Base-by-base conservation (phyloP, 192 early-diverging fungal species). In the Chytriomyces confervae region DNA sequence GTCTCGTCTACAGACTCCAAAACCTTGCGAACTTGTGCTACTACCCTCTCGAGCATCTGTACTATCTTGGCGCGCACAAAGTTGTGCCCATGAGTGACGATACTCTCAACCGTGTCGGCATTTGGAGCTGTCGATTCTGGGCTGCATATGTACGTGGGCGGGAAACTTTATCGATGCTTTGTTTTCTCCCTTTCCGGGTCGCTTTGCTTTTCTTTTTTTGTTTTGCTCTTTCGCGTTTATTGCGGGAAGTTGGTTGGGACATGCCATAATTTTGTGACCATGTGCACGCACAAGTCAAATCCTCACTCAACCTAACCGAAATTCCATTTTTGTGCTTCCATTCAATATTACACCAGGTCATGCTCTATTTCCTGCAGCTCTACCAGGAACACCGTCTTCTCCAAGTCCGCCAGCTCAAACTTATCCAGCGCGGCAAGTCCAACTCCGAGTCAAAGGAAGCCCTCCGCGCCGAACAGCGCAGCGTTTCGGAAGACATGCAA, bases 81-180 rank as follows among this genome's bases (percentile, higher is more conserved):
- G 86, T 97, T 20, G 90, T 97, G 61, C 86, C 90, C 23, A 81
- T 97, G 63, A 84, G 91, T 8, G 91, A 92, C 51, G 85, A 87
- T 45, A 89, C 89, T 27, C 89, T 91, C 46, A 93, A 95, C 77
- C 82, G 84, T 47, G 88, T 96, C 64, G 92, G 92, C 24, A 92
- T 96, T 72, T 98, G 97, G 97, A 92, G 90, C 65, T 98, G 97
- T 79, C 88, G 97, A 44, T 96, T 96, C 91, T 98, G 97, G 97
- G 97, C 96, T 0, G 87, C 85, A 24, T 97, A 96, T 86, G 95
- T 97, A 24, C 51, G 78, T 69, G 24, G 24, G 24, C 24, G 10
- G 27, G 18, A 53, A 20, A 1, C 0, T 0, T 57, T n/a, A 57
- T 36, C 4, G 36, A 36, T 36, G 36, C 36, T 36, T 2, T 4